Base-by-base conservation (phyloP, 768 basidiomycete species). In the Suillus paluster region DNA sequence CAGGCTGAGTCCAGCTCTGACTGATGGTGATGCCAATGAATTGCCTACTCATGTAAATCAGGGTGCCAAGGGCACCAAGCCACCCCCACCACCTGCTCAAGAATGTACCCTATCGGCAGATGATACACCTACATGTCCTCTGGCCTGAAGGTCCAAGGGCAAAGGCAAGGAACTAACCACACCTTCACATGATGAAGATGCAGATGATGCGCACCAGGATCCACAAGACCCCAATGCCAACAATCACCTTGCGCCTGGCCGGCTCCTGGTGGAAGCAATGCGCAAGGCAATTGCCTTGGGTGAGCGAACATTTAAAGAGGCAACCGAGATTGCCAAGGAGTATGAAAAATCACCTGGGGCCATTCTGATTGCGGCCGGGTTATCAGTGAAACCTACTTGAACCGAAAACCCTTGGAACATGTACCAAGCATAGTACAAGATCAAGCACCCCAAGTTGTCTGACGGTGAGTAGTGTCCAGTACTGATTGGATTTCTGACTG, bases 341-440 rank as follows among this genome's bases (percentile, higher is more conserved):
- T 56, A 56, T 56, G 55, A 12, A 19, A 56, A 56, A 56, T 38
- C 33, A 54, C 1, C n/a, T 14, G 5, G 23, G 14, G 33, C 14
- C 4, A 56, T 56, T 12, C 34, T 56, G 27, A 56, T 38, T 30
- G 14, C 15, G 17, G 55, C 55, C 7, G 14, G 55, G 17, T 42
- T 56, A 10, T 38, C 55, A 2, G 36, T 23, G 15, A 56, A 56
- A 56, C 2, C 55, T 42, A 56, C 34, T 38, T 4, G 55, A 2
- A 15, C 36, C 27, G 30, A 38, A 23, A 39, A 38, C 8, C 15
- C 3, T 42, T 56, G 55, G 55, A 56, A 56, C 55, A 25, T 25
- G 55, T 56, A 56, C 11, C 36, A 56, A 56, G 54, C 54, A 3
- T 56, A 36, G 36, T 41, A 56, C 41, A 41, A 36, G 36, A 23